Percentiles rank a stretch among this genome's conserved stretches.
These are phyloP conservation scores for Seiridium unicorne DNA, from an alignment of 2,329 filamentous ascomycete species.

Conservation along the genomic window DNA sequence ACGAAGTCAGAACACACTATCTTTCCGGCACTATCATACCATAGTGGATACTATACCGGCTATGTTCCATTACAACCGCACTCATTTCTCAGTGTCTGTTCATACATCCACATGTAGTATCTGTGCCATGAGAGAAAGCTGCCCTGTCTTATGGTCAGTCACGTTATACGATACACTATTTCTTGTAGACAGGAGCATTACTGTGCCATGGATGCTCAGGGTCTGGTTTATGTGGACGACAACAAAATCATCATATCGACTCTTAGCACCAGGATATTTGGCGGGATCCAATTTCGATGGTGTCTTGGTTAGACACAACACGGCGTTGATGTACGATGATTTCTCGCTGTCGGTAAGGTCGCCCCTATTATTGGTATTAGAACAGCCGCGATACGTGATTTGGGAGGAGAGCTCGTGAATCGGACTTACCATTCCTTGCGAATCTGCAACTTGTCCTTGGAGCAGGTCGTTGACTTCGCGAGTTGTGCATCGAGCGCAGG, in stretches of 20 bases:
- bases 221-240: conserved; percentile 22
- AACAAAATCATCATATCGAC: conserved; percentile 25
- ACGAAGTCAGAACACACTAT: neutral
- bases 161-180: neutral
- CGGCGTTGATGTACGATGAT: conserved; percentile 17
- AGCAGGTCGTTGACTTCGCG: conserved; percentile 19
- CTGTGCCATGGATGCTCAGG: conserved; percentile 18
- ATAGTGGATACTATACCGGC: conserved; percentile 13
- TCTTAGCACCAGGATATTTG: conserved; percentile 17
- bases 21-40: neutral
- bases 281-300: conserved; percentile 12
- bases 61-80: conserved; percentile 20
- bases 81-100: conserved; percentile 19
- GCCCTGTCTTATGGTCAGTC: conserved; percentile 10
- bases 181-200: conserved; percentile 4
- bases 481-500: conserved; percentile 19
- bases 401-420: neutral
- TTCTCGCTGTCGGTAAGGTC: conserved; percentile 13
- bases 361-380: conserved; percentile 10
- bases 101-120: conserved; percentile 17
- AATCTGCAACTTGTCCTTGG: conserved; percentile 19
- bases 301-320: conserved; percentile 17
- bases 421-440: conserved; percentile 20
- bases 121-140: conserved; percentile 23
- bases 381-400: neutral